These are phyloP conservation scores for Chamaecyparis obtusa DNA, from an alignment of 75 land plant species.

Conservation along the genomic window DNA sequence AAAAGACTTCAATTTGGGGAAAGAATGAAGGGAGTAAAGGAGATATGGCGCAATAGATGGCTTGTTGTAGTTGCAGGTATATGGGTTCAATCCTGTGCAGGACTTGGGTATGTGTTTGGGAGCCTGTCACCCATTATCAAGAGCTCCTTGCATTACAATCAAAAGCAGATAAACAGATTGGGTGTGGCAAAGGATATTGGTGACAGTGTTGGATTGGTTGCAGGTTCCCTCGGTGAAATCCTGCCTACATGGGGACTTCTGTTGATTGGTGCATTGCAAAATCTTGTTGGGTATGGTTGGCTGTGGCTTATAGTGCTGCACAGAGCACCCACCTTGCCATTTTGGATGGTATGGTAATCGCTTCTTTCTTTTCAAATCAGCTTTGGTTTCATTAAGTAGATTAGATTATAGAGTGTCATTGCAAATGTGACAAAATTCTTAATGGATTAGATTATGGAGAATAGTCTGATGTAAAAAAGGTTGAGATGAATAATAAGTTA, in stretches of 20 bases:
- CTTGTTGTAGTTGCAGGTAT: constrained; percentile 89
- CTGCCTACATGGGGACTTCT: constrained; percentile 84
- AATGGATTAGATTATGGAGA: not conserved
- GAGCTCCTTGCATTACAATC: constrained; percentile 71
- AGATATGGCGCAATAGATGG: constrained; percentile 73
- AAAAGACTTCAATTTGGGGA: too few relatives aligned
- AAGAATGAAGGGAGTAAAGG: constrained; percentile 16
- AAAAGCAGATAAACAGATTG: constrained; percentile 69
- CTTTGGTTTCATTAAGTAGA: not conserved
- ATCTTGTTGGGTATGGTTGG: constrained; percentile 85
- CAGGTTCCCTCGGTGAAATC: constrained; percentile 69
- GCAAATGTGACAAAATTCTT: too few relatives aligned
- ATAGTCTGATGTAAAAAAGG: too few relatives aligned
- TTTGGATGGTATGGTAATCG: constrained; percentile 65
- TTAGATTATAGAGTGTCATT: not conserved
- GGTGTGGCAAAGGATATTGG: constrained; percentile 98
- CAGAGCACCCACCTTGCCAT: constrained; percentile 47
- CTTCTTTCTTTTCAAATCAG: not conserved
- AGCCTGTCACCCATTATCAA: constrained; percentile 88
- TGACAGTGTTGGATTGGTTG: constrained; percentile 83
- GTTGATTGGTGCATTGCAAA: constrained; percentile 72
- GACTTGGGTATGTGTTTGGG: constrained; percentile 87
- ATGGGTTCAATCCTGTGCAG: constrained; percentile 83
- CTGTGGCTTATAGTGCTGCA: constrained; percentile 84
- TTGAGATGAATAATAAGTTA: not conserved